Base-by-base conservation (phyloP, 371 early-diverging fungal species). In the Globomyces sp. region DNA sequence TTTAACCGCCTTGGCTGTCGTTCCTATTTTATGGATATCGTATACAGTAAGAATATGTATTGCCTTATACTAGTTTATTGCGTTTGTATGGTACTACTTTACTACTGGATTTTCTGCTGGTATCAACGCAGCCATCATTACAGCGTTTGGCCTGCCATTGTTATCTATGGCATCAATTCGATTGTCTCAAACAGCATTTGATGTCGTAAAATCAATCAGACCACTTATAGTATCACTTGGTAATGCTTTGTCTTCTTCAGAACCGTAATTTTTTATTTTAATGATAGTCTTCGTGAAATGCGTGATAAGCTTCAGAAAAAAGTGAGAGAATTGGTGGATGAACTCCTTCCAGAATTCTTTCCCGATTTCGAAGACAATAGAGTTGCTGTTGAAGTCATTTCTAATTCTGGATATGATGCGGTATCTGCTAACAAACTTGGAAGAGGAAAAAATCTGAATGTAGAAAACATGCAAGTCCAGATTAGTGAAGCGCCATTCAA, bases 141-240 rank as follows among this genome's bases (percentile, higher is more conserved):
- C 41, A 58, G 41, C 44, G 13, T 39, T 58, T 58, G 9, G 24
- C 3, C 24, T 58, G 13, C 90, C 94, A 1, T 77, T 90, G 48
- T 78, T 94, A 45, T 89, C 90, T 51, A 90, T 89, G 70, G 87
- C 88, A 2, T 88, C 92, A 9, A 83, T 98, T 74, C 81, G 88
- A 13, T 92, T 91, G 68, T 91, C 91, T 51, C 97, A 98, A 71
- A 88, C 86, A 68, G 96, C 94, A 0, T 65, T 92, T 9, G 97
- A 96, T 69, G 86, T 96, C 41, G 83, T 89, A 72, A 87, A 86
- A 68, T 94, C 94, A 2, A 75, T 96, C 57, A 86, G 87, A 4
- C 95, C 96, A 0, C 78, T 97, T 47, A 90, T 89, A 64, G 70
- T 92, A 49, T 85, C 91, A 5, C 73, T 93, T 46, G 74, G 90